A percentile compares a stretch with the other conserved stretches of the same genome.
phyloP scores from a whole-genome alignment of 345 rosid species.

The Raphanus raphanistrum region DNA sequence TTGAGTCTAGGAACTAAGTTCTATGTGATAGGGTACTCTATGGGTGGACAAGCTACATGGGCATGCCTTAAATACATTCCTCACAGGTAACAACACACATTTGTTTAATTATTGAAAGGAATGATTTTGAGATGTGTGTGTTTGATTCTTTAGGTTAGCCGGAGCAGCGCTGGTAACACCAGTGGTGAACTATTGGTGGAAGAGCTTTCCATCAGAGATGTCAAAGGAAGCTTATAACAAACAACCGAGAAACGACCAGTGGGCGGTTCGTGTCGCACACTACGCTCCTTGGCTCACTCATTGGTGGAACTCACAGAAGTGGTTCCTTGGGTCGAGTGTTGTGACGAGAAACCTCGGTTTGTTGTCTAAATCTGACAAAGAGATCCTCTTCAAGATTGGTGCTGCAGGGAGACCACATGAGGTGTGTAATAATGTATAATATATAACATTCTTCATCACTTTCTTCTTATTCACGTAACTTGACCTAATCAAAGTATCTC shows the following conservation, averaged over 20 bases:
- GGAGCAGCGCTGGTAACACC: constrained; percentile 61
- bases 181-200: constrained; percentile 65
- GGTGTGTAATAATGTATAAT: constrained; percentile 1
- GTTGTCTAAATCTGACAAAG: constrained; percentile 47
- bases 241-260: constrained; percentile 48
- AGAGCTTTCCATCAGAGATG: constrained; percentile 48
- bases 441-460: constrained; percentile 3
- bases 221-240: constrained; percentile 49
- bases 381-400: constrained; percentile 35
- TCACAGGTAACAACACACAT: constrained; percentile 51
- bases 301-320: constrained; percentile 74
- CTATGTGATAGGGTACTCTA: constrained; percentile 55
- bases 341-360: constrained; percentile 23
- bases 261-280: constrained; percentile 65
- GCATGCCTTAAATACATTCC: constrained; percentile 69
- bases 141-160: constrained; percentile 46
- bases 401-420: constrained; percentile 22
- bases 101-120: background rate
- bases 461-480: background rate
- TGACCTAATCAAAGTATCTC: background rate
- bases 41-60: constrained; percentile 61
- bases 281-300: constrained; percentile 61
- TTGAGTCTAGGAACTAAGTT: constrained; percentile 58
- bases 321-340: constrained; percentile 52
- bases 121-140: background rate